Evolutionary conservation across 164 flowering plant species (phyloP).

Genomic region (Sedum album): DNA sequence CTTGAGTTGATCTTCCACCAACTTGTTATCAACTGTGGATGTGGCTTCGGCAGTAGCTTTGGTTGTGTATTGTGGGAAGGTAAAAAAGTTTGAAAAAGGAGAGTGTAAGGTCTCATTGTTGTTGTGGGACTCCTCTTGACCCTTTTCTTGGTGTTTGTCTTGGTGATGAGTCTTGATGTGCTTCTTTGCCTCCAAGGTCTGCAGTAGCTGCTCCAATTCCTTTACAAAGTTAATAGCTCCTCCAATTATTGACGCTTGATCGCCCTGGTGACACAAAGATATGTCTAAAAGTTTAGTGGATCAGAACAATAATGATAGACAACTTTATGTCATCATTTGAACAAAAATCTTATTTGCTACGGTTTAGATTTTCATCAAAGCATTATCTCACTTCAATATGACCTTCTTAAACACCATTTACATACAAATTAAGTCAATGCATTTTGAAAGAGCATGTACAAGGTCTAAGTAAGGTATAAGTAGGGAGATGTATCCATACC

Average conservation of each 20-base stretch:
- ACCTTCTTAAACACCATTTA: not conserved
- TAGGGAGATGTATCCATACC: conserved; percentile 19
- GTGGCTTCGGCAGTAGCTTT: conserved; percentile 6
- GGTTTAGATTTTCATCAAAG: not conserved
- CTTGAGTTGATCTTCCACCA: conserved; percentile 12
- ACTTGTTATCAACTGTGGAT: not conserved
- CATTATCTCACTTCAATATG: not conserved
- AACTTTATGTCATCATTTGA: not conserved
- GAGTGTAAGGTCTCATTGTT: not conserved
- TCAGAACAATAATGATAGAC: not conserved
- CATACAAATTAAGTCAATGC: too few relatives aligned
- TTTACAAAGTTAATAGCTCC: conserved; percentile 91
- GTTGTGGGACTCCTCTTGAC: not conserved
- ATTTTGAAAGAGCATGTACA: too few relatives aligned
- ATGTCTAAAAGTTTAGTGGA: conserved; percentile 1
- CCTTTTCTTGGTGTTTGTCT: not conserved
- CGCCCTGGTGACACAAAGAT: conserved; percentile 35
- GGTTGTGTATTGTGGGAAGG: conserved; percentile 49
- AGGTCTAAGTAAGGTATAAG: too few relatives aligned
- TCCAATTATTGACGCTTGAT: conserved; percentile 89
- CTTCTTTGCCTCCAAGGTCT: conserved; percentile 42
- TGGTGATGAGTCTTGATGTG: conserved; percentile 10
- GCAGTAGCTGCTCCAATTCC: conserved; percentile 77
- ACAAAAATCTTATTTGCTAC: not conserved
- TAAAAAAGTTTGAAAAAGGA: conserved; percentile 56